These are phyloP conservation scores for Xylogone sp. DNA, from an alignment of 2,329 filamentous ascomycete genomes.

Conservation along the genomic window DNA sequence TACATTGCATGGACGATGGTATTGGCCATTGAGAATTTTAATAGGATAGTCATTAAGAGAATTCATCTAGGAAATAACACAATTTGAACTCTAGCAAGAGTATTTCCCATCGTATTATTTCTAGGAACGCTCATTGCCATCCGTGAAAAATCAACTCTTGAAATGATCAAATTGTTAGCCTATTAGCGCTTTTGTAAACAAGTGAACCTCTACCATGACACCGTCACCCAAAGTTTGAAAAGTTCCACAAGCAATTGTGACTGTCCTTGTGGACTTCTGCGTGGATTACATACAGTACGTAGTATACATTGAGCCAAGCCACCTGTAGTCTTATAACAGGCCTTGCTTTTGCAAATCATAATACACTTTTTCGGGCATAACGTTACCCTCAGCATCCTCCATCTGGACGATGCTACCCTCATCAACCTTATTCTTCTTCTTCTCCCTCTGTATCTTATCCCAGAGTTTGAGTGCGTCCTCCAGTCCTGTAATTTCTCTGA, in stretches of 20 bases:
- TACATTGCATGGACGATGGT: too few species aligned
- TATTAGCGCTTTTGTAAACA: too few species aligned
- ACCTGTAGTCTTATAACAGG: slow-evolving; percentile 58
- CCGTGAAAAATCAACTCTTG: too few species aligned
- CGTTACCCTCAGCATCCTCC: slow-evolving; percentile 96
- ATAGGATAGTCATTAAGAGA: too few species aligned
- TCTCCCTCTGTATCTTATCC: slow-evolving; percentile 88
- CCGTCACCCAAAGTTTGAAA: neutral
- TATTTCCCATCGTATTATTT: too few species aligned
- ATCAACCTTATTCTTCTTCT: slow-evolving; percentile 70
- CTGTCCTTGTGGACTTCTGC: neutral
- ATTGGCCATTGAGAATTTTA: too few species aligned
- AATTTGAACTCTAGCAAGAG: too few species aligned
- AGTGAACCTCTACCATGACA: too few species aligned
- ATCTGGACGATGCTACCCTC: slow-evolving; percentile 91
- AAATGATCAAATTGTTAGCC: too few species aligned
- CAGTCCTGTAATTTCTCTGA: slow-evolving; percentile 90
- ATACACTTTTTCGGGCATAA: slow-evolving; percentile 99
- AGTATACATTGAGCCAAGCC: neutral
- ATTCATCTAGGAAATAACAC: too few species aligned
- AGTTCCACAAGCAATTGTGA: neutral
- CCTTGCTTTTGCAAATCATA: slow-evolving; percentile 92
- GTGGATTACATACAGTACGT: neutral
- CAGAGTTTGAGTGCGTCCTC: slow-evolving; percentile 84
- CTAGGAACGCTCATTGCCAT: too few species aligned